Evolutionary conservation across 176 grass and related monocot genomes (phyloP).

Genomic region (Themeda triandra): DNA sequence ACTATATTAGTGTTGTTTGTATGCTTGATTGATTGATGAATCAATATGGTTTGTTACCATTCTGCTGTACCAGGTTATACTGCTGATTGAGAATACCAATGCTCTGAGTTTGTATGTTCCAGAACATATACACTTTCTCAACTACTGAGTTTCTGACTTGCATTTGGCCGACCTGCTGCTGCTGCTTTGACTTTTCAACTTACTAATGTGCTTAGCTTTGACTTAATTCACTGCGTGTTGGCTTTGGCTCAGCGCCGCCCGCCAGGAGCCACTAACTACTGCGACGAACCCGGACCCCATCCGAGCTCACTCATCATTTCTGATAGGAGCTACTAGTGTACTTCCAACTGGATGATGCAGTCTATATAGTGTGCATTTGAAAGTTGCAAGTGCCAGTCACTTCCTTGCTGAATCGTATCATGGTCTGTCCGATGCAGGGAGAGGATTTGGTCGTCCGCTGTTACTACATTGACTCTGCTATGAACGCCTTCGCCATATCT

Average conservation of each 20-base stretch:
- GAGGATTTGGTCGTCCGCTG: conserved; percentile 72
- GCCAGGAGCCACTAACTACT: neutral
- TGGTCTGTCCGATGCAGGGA: conserved; percentile 34
- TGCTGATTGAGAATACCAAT: too few species aligned
- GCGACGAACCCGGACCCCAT: neutral
- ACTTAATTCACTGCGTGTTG: neutral
- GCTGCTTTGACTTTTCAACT: too few species aligned
- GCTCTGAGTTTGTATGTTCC: too few species aligned
- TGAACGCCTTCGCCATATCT: conserved; percentile 72
- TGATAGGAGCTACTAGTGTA: neutral
- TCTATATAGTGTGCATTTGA: neutral
- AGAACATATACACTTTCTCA: too few species aligned
- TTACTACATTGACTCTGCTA: conserved; percentile 74
- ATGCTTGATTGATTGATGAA: too few species aligned
- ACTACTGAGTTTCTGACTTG: too few species aligned
- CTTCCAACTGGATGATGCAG: neutral
- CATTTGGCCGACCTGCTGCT: too few species aligned
- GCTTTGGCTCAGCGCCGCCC: neutral
- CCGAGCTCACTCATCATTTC: neutral
- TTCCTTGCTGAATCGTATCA: neutral
- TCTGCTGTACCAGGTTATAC: too few species aligned
- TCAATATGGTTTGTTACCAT: too few species aligned
- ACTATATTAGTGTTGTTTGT: too few species aligned
- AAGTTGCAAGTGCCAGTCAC: too few species aligned
- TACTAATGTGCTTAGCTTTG: too few species aligned